Base-by-base conservation (phyloP, 2,329 filamentous ascomycete genomes). In the Microascus cirrosus region DNA sequence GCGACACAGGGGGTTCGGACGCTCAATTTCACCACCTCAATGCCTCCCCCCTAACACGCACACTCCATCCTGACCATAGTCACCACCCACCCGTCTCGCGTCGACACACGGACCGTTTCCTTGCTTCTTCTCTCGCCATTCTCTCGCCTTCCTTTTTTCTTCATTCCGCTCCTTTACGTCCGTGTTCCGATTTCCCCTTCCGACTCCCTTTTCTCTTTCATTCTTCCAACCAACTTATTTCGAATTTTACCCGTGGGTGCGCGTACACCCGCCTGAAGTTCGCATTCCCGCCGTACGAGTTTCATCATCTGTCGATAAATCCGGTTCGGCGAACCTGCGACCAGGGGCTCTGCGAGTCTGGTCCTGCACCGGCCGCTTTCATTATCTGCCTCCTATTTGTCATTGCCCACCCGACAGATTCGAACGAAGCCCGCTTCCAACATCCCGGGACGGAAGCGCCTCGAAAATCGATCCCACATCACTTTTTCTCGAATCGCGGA, bases 381-480 rank as follows among this genome's bases (percentile, higher is more conserved):
- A 12, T 22, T 20, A 22, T 12, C 22, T 11, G 45, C 45, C 20
- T 50, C 45, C 20, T 58, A 54, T 59, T 61, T 56, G 58, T 58
- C 34, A 48, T 61, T 42, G 7, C 12, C 15, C 22, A n/a, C n/a
- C 18, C 45, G 13, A 20, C n/a, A 11, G 22, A 50, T n/a, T 22
- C 45, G 20, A 50, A n/a, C 39, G 8, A 22, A 50, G 20, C n/a
- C 13, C 13, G 39, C 39, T n/a, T n/a, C 39, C 15, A 45, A 15
- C 18, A 48, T 20, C 45, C 6, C 11, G 22, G n/a, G 45, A 50
- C 22, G 20, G 22, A 50, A n/a, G 7, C n/a, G 10, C n/a, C 32
- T 36, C 36, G 7, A 53, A 54, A 57, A 54, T 57, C 57, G 52
- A 52, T 60, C 53, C 28, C 53, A 18, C 48, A 58, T 50, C 57